A percentile compares a stretch with the other conserved stretches of the same genome.
Conservation (phyloP, 805 yeast genomes). For the Ogataea paraovalis region DNA sequence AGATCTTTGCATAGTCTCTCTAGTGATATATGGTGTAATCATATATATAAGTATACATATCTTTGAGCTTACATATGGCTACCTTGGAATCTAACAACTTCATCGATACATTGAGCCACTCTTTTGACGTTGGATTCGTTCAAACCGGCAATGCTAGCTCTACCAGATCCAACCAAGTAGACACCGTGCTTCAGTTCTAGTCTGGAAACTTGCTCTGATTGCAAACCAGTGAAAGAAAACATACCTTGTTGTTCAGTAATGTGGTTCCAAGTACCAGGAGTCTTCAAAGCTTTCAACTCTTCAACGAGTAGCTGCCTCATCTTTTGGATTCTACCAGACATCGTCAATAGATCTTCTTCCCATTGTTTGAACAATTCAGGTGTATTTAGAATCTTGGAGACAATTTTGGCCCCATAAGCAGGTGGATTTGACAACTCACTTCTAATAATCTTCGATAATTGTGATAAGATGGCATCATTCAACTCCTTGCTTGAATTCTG, state of each 20-base stretch:
- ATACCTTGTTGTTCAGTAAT: conserved; percentile 89
- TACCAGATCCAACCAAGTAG: conserved; percentile 76
- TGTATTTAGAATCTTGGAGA: conserved; percentile 64
- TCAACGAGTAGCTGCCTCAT: conserved; percentile 73
- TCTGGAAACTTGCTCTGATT: conserved; percentile 68
- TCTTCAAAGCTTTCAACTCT: conserved; percentile 54
- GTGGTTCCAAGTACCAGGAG: conserved; percentile 94
- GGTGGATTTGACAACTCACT: conserved; percentile 93
- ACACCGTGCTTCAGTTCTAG: conserved; percentile 77
- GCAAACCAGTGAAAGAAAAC: conserved; percentile 92
- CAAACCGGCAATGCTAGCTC: conserved; percentile 93
- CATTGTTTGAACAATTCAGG: conserved; percentile 72
- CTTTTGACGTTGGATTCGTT: conserved; percentile 71
- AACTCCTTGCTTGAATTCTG: conserved; percentile 31
- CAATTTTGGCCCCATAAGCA: conserved; percentile 91
- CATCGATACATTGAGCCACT: conserved; percentile 80
- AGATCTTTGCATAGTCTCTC: too few species aligned
- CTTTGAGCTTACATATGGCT: not conserved
- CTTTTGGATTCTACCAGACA: conserved; percentile 76
- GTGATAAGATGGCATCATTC: conserved; percentile 62
- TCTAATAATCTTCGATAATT: conserved; percentile 70
- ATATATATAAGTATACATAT: too few species aligned
- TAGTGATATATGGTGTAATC: too few species aligned
- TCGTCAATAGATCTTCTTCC: conserved; percentile 77
- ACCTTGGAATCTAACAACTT: conserved; percentile 46